A percentile compares a stretch with the other conserved stretches of the same genome.
Evolutionary conservation across 805 yeast genomes (phyloP).

Genomic region (Candida chauliodis): DNA sequence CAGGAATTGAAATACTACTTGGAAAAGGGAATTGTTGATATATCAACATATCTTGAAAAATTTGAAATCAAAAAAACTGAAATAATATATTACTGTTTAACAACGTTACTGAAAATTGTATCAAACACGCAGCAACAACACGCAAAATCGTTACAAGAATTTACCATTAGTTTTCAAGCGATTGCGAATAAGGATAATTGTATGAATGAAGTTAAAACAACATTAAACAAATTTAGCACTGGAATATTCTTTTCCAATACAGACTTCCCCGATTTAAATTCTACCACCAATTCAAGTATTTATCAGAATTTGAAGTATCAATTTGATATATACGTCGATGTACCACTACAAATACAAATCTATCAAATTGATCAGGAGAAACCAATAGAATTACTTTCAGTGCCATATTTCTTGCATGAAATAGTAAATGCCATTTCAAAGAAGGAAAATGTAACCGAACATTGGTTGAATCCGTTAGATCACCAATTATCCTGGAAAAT

Average conservation of each 20-base stretch:
- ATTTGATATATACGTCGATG: constrained; percentile 39
- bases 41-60: constrained; percentile 23
- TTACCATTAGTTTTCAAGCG: constrained; percentile 20
- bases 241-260: constrained; percentile 40
- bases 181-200: constrained; percentile 17
- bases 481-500: constrained; percentile 22
- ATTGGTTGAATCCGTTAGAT: constrained; percentile 27
- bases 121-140: constrained; percentile 24
- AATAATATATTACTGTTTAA: constrained; percentile 28
- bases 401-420: constrained; percentile 29
- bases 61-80: constrained; percentile 36
- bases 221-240: constrained; percentile 25
- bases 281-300: constrained; percentile 15
- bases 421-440: constrained; percentile 19
- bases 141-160: constrained; percentile 20
- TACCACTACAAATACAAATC: constrained; percentile 32
- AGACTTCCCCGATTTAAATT: constrained; percentile 27
- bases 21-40: constrained; percentile 24
- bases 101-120: constrained; percentile 31
- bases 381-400: constrained; percentile 24
- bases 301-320: constrained; percentile 36
- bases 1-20: constrained; percentile 28
- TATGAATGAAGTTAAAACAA: constrained; percentile 20
- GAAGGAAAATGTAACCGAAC: constrained; percentile 6
- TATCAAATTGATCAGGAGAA: constrained; percentile 11